phyloP scores from a whole-genome alignment of 73 alveolate species.

The Paramecium pentaurelia region DNA sequence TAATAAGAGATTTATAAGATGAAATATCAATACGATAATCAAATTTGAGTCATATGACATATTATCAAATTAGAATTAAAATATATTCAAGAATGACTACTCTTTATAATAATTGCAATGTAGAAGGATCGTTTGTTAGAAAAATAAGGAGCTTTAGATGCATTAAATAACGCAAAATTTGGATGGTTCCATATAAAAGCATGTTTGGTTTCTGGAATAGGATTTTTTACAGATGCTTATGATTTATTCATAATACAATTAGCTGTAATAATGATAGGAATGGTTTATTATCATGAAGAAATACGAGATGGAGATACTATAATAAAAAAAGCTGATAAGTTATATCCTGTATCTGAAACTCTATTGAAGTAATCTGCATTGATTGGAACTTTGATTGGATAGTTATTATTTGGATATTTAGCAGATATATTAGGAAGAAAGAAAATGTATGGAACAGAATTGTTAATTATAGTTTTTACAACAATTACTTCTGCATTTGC shows the following conservation, averaged over 20 bases:
- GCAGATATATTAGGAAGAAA: conserved; percentile 56
- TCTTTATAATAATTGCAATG: not conserved
- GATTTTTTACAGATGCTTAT: conserved; percentile 57
- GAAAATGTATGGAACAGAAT: conserved; percentile 44
- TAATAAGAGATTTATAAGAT: not conserved
- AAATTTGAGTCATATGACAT: not conserved
- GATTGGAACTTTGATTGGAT: conserved; percentile 38
- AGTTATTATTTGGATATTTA: conserved; percentile 40
- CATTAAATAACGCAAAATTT: conserved; percentile 3
- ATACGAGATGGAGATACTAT: not conserved
- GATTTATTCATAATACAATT: conserved; percentile 42
- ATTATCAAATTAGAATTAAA: not conserved
- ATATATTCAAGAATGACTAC: not conserved
- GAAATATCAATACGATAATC: not conserved
- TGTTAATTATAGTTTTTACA: not conserved
- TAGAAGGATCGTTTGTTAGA: not conserved
- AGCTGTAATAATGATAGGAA: not conserved
- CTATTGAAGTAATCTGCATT: not conserved
- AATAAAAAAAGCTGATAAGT: not conserved
- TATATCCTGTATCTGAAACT: not conserved
- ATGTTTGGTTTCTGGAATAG: conserved; percentile 23
- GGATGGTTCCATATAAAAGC: conserved; percentile 45
- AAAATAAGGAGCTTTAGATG: not conserved
- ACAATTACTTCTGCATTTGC: not conserved
- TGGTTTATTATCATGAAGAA: conserved; percentile 33